Evolutionary conservation across 257 asterid genomes (phyloP).

Genomic region (Salvia hispanica): DNA sequence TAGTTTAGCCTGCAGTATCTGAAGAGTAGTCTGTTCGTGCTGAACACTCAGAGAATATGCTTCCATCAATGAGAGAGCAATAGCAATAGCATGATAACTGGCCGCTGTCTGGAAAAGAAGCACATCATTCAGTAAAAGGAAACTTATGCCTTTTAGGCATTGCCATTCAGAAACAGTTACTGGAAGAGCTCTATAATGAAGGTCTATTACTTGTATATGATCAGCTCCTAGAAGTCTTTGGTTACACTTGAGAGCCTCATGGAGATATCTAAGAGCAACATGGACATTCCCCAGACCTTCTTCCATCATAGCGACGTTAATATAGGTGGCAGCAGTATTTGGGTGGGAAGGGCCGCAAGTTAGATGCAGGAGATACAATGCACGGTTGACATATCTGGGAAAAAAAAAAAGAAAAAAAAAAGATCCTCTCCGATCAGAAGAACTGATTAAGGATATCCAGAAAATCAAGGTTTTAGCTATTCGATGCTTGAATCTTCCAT

Average conservation of each 20-base stretch:
- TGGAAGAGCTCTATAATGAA: not conserved
- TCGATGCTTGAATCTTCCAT: not conserved
- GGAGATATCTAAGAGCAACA: constrained; percentile 81
- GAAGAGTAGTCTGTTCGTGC: constrained; percentile 45
- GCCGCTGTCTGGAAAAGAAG: constrained; percentile 38
- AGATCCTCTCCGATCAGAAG: constrained; percentile 21
- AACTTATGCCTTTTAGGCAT: not conserved
- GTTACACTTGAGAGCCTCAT: constrained; percentile 84
- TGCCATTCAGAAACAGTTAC: not conserved
- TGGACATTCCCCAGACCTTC: constrained; percentile 84
- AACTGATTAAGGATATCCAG: not conserved
- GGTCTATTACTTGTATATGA: constrained; percentile 63
- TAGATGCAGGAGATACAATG: constrained; percentile 72
- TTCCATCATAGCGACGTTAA: constrained; percentile 90
- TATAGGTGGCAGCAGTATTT: constrained; percentile 79
- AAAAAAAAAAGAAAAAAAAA: constrained; percentile 16
- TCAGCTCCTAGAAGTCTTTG: constrained; percentile 83
- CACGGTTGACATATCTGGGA: constrained; percentile 88
- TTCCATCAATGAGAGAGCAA: constrained; percentile 46
- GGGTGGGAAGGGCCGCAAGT: constrained; percentile 87
- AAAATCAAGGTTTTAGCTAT: constrained; percentile 14
- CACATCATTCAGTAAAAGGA: not conserved
- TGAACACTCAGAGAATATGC: constrained; percentile 44
- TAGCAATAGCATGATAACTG: constrained; percentile 48
- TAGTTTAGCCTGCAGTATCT: constrained; percentile 41